These are phyloP conservation scores for Hylodesmum podocarpum DNA, from an alignment of 306 rosid genomes.

Conservation along the genomic window DNA sequence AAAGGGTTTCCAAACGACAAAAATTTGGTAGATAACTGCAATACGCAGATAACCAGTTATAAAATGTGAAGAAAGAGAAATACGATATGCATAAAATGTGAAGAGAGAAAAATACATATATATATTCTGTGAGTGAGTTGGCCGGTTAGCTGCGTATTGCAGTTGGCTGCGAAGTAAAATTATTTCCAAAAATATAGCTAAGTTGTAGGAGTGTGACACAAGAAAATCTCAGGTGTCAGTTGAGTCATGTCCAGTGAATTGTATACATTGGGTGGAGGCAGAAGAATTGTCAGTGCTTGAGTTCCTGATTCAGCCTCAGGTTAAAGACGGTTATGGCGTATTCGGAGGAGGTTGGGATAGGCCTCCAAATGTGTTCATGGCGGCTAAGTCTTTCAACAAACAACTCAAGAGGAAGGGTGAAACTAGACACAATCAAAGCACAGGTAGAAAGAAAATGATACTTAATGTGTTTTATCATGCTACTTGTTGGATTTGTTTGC, in stretches of 20 bases:
- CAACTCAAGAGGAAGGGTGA: slow-evolving; percentile 32
- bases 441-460: slow-evolving; percentile 33
- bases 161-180: too few relatives aligned
- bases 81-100: too few relatives aligned
- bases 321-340: slow-evolving; percentile 65
- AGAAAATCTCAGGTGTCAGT: slow-evolving; percentile 58
- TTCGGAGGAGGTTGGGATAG: slow-evolving; percentile 91
- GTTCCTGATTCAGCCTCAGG: slow-evolving; percentile 70
- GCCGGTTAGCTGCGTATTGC: too few relatives aligned
- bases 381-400: slow-evolving; percentile 64
- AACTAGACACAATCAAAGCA: slow-evolving; percentile 22
- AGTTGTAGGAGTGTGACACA: background rate
- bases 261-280: slow-evolving; percentile 72
- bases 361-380: slow-evolving; percentile 65
- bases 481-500: background rate
- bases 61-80: too few relatives aligned
- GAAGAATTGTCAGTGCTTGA: slow-evolving; percentile 66
- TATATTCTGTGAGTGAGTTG: too few relatives aligned
- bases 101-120: too few relatives aligned
- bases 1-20: too few relatives aligned
- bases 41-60: too few relatives aligned
- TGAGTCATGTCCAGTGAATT: slow-evolving; percentile 75
- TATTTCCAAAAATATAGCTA: too few relatives aligned
- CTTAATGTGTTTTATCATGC: background rate
- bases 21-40: too few relatives aligned